Base-by-base conservation (phyloP, 2,329 filamentous ascomycete species). In the Chaetomium strumarium region DNA sequence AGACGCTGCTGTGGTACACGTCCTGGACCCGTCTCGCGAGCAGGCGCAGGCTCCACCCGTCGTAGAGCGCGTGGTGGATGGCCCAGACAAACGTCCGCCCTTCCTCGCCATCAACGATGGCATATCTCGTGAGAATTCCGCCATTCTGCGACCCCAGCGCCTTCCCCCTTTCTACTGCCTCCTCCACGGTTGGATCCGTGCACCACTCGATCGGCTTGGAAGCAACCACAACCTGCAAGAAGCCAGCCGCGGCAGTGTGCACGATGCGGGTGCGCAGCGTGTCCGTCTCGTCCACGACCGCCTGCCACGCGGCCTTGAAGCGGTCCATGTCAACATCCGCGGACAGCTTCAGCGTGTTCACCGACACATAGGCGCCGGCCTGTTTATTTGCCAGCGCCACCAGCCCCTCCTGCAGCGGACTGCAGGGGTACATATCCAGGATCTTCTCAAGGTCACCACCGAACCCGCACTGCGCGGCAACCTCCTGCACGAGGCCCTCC, bases 1-100 rank as follows among this genome's bases (percentile, higher is more conserved):
- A 41, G n/a, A 36, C 11, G 3, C 7, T 17, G 48, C 44, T 41
- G 30, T 52, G 34, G 46, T 62, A 61, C 9, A 56, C 31, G 16
- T 59, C 55, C 41, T 59, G 58, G 13, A 58, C 59, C 16, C 50
- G 56, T 36, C 39, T 47, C 10, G 49, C 56, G 30, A 62, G 45
- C 29, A 57, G 42, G 4, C 58, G 58, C 16, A 78, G 70, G 0
- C 76, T 78, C 48, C 68, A 70, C 1, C 76, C 77, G 60, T 80
- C 77, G 63, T 73, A 75, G 16, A 76, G 71, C 7, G 71, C 72
- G 58, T 79, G 77, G 53, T 73, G 78, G 31, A 62, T 57, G 43
- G 58, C 56, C 62, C 60, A 63, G 9, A 60, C 55, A 39, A 63
- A 61, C 29, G 34, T 3, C 34, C 37, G 17, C 11, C 40, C 20